Conservation (phyloP, 371 early-diverging fungal species). For the Apophysomyces ossiformis region DNA sequence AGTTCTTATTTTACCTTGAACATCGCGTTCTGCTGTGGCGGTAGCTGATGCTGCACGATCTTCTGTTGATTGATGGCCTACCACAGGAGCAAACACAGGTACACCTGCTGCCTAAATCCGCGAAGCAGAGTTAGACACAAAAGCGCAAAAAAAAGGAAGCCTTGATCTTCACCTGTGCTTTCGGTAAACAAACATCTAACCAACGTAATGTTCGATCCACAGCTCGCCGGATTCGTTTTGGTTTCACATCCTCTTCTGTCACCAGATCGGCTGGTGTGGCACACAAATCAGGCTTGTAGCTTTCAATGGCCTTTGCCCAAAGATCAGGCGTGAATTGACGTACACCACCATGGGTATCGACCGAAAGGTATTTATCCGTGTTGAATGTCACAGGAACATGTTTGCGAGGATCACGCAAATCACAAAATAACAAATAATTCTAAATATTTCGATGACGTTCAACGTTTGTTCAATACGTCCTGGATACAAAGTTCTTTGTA, state of each 20-base stretch:
- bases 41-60: conserved; percentile 65
- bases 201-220: conserved; percentile 72
- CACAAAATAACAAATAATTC: conserved; percentile 61
- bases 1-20: conserved; percentile 39
- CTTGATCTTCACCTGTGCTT: conserved; percentile 34
- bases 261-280: conserved; percentile 50
- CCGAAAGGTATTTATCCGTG: conserved; percentile 67
- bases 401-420: conserved; percentile 67
- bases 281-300: conserved; percentile 60
- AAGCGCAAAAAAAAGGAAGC: neutral
- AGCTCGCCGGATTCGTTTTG: conserved; percentile 67
- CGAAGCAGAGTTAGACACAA: neutral
- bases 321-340: conserved; percentile 59
- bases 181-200: conserved; percentile 49
- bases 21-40: conserved; percentile 59
- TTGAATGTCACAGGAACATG: conserved; percentile 52
- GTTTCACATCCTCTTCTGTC: conserved; percentile 53
- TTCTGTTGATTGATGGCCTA: conserved; percentile 53
- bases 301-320: conserved; percentile 52
- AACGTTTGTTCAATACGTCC: conserved; percentile 14
- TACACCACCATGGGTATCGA: conserved; percentile 71
- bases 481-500: neutral
- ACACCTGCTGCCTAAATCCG: neutral
- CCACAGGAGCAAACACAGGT: conserved; percentile 59
- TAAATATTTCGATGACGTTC: conserved; percentile 10